Percentiles rank a stretch among this genome's conserved stretches.
Evolutionary conservation across 2,329 filamentous ascomycete species (phyloP).

Genomic region (Trichoderma guizhouense): DNA sequence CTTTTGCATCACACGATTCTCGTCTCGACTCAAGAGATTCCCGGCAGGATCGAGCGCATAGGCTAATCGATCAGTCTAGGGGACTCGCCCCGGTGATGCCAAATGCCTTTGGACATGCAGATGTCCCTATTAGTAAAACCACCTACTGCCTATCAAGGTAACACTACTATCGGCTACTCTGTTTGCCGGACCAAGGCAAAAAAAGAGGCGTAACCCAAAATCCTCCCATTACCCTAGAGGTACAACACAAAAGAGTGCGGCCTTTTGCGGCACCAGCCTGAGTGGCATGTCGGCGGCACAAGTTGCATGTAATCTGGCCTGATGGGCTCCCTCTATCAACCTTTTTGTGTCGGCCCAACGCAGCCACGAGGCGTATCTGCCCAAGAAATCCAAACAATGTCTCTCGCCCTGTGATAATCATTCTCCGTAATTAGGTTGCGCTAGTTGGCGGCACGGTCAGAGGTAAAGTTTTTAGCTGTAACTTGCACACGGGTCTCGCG

Average conservation of each 20-base stretch:
- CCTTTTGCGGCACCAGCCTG: not conserved
- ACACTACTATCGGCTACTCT: not conserved
- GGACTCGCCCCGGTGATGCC: not conserved
- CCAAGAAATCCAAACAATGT: not conserved
- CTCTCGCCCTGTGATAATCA: conserved; percentile 1
- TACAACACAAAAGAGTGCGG: not conserved
- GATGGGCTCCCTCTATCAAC: not conserved
- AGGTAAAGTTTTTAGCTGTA: not conserved
- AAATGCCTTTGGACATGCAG: not conserved
- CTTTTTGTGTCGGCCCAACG: not conserved
- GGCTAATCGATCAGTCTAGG: not conserved
- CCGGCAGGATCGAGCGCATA: not conserved
- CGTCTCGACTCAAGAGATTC: not conserved
- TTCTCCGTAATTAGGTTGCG: conserved; percentile 7
- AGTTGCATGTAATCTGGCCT: not conserved
- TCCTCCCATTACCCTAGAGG: not conserved
- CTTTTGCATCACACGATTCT: not conserved
- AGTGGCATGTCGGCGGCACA: not conserved
- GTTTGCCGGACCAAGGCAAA: not conserved
- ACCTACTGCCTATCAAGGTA: not conserved
- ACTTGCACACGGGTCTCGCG: not conserved
- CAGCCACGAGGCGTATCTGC: not conserved
- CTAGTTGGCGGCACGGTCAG: not conserved
- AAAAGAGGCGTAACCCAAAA: not conserved
- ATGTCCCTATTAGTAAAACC: not conserved